Evolutionary conservation across 1,284 basidiomycete genomes (phyloP), one percentile per base, ranked within the genome.

Genomic region (Cryptococcus maquisensis): DNA sequence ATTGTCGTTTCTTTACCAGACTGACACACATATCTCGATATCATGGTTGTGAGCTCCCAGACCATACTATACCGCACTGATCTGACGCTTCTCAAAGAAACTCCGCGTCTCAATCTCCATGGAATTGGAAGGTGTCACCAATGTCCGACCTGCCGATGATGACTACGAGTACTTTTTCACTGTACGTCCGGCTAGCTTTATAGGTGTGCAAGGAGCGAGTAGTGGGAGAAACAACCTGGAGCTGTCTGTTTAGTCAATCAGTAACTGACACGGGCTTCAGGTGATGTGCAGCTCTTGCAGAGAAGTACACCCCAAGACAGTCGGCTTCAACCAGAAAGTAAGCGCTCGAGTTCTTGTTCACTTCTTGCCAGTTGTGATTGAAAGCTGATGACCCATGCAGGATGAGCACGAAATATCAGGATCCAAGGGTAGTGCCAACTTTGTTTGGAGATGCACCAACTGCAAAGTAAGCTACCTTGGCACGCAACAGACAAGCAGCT

Each of bases 121-220:
- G 69, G 74, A 77, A 59, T 60, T 74, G 35, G 75, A 77, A 56
- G 73, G 73, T 49, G 65, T 76, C 7, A 72, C 66, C 20, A 64
- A 73, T 13, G 65, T 77, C 48, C 60, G 47, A 16, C 75, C 75
- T 1, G 54, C 53, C 16, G 69, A 67, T 20, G 65, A 67, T 1
- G 63, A 67, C 45, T 74, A 72, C 58, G 68, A 76, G 62, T 75
- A 71, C 60, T 67, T 65, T 51, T 75, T 77, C 68, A 77, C 65
- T 36, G 75, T 75, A 54, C 21, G 71, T 66, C 4, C 21, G 20
- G 28, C 28, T 10, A 32, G 23, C 13, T 43, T 38, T 15, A 7
- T 10, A n/a, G 38, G 18, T 21, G 12, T 9, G n/a, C 50, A 20
- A 28, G 18, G 37, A 38, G 12, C 9, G 4, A 4, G 36, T n/a